Base-by-base conservation (phyloP, 2,329 filamentous ascomycete species). In the Xylaria sp. region DNA sequence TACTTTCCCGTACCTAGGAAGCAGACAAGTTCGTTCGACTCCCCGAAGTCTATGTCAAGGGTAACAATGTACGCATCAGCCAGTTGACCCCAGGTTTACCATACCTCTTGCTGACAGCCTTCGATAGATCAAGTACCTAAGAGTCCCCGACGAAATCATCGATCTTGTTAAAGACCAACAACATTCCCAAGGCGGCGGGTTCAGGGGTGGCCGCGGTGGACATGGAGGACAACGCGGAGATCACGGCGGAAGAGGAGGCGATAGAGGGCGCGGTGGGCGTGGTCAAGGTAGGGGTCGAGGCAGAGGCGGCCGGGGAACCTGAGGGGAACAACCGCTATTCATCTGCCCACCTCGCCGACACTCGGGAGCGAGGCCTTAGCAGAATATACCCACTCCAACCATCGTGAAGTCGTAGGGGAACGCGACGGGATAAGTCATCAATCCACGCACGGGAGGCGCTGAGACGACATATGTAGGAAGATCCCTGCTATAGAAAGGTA, bases 141-240 rank as follows among this genome's bases (percentile, higher is more conserved):
- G 94, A 72, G 92, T 99, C 2, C 93, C 94, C 55, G 94, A 99
- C 79, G 94, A 98, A 78, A 96, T 99, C 66, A 92, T 99, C 79
- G 94, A 98, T 68, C 79, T 92, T 40, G 94, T 95, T 23, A 96
- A 93, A 83, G 94, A 98, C 70, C 91, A 95, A 75, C 94, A 98
- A 78, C 90, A 92, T 74, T 58, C 59, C 31, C 88, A 92, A 72
- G 82, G 80, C 61, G 78, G 82, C 54, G 81, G 80, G 65, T 91
- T 89, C 73, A 84, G 89, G 60, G 88, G 90, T 50, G 88, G 89
- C 42, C 83, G 88, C 40, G 83, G 86, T 65, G 84, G 86, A 21
- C 65, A 67, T 31, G 65, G 62, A 17, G 35, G 57, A 15, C 79
- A 82, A 73, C 82, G 86, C 71, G 86, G 85, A 57, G 86, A 88